These are phyloP conservation scores for Xylaria sp. DNA, from an alignment of 495 filamentous ascomycete species.

Conservation along the genomic window DNA sequence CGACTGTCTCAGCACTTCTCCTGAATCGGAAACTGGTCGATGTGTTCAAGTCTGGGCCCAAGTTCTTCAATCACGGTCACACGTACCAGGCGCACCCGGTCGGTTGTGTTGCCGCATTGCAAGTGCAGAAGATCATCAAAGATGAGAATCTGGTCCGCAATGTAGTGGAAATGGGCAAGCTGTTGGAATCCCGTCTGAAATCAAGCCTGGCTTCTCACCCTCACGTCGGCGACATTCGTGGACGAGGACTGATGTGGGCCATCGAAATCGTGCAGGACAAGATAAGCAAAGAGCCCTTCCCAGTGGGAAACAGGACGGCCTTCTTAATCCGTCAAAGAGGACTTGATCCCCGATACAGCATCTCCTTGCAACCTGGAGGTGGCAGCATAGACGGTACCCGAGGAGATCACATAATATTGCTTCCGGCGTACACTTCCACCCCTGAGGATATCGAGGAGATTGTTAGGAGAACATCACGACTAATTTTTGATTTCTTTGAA, in stretches of 20 bases:
- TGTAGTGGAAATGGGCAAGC: slow-evolving; percentile 55
- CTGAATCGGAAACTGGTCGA: slow-evolving; percentile 62
- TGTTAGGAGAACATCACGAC: slow-evolving; percentile 9
- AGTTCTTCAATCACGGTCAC: slow-evolving; percentile 61
- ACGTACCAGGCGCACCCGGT: slow-evolving; percentile 68
- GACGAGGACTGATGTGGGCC: slow-evolving; percentile 67
- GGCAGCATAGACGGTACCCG: slow-evolving; percentile 60
- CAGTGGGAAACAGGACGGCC: slow-evolving; percentile 46
- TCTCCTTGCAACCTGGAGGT: slow-evolving; percentile 75
- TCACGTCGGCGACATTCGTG: slow-evolving; percentile 69
- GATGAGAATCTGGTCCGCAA: slow-evolving; percentile 63
- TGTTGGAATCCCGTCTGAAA: slow-evolving; percentile 56
- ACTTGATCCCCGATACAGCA: slow-evolving; percentile 63
- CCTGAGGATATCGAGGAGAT: slow-evolving; percentile 67
- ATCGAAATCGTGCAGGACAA: slow-evolving; percentile 66
- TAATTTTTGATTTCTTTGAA: slow-evolving; percentile 1
- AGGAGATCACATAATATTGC: slow-evolving; percentile 78
- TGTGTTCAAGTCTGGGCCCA: slow-evolving; percentile 32
- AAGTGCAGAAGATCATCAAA: slow-evolving; percentile 63
- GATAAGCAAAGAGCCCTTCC: slow-evolving; percentile 52
- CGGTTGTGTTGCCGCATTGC: slow-evolving; percentile 64
- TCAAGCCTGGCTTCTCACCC: slow-evolving; percentile 53
- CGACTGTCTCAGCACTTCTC: slow-evolving; percentile 62
- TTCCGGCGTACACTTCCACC: slow-evolving; percentile 75
- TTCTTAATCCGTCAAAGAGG: slow-evolving; percentile 60